Evolutionary conservation across 371 early-diverging fungal species (phyloP).

Genomic region (Rhizoclosmatium hyalinum): DNA sequence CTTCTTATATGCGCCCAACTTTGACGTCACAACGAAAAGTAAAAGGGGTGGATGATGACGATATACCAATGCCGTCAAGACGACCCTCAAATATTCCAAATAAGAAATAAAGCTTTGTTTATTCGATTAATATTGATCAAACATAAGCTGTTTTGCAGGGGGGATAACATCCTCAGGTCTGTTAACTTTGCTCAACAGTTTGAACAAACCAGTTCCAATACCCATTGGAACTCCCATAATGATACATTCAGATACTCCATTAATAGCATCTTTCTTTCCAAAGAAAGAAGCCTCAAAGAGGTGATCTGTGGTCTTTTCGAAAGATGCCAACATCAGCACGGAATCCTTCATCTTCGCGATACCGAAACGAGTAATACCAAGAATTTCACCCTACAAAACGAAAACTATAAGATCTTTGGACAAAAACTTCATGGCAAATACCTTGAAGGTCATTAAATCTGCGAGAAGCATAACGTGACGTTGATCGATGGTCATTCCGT

Average conservation of each 20-base stretch:
- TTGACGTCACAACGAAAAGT: not conserved
- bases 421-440: not conserved
- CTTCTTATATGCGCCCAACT: not conserved
- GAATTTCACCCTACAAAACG: slow-evolving; percentile 83
- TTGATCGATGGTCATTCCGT: slow-evolving; percentile 97
- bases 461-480: slow-evolving; percentile 98
- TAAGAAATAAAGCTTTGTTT: not conserved
- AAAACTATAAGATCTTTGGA: not conserved
- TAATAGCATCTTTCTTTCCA: slow-evolving; percentile 89
- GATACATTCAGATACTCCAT: slow-evolving; percentile 98
- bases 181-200: slow-evolving; percentile 57
- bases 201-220: slow-evolving; percentile 97
- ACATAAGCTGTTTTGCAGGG: slow-evolving; percentile 18
- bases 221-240: slow-evolving; percentile 98
- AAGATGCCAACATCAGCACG: slow-evolving; percentile 99
- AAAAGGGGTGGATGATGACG: not conserved
- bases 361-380: slow-evolving; percentile 99
- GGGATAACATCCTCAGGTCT: slow-evolving; percentile 22
- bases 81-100: not conserved
- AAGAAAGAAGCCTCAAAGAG: slow-evolving; percentile 97
- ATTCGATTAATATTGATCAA: slow-evolving; percentile 26
- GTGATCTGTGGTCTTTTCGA: slow-evolving; percentile 99
- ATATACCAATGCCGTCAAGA: not conserved
- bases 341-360: slow-evolving; percentile 98
- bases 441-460: slow-evolving; percentile 98